These are phyloP conservation scores for Anthoceros angustus DNA, from an alignment of 225 moss, liverwort and hornwort species.

Conservation along the genomic window DNA sequence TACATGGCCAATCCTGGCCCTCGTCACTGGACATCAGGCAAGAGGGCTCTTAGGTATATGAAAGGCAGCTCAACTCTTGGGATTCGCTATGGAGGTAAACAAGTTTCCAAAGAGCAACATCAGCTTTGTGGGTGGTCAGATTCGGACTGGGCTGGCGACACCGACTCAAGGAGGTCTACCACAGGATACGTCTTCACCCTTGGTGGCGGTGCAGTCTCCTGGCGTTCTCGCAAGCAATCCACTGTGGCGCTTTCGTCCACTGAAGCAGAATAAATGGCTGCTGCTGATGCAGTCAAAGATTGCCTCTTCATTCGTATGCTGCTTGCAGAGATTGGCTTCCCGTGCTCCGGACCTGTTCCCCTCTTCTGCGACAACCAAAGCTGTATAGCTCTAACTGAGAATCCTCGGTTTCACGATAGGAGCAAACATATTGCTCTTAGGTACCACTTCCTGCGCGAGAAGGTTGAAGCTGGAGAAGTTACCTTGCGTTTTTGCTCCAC, in stretches of 20 bases:
- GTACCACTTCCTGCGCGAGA: constrained; percentile 5
- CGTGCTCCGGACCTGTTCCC: neutral
- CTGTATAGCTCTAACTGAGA: neutral
- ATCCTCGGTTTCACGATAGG: constrained; percentile 5
- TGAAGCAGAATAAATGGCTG: constrained; percentile 4
- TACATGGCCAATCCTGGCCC: constrained; percentile 7
- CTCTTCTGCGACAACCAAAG: constrained; percentile 6
- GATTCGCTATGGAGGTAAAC: neutral
- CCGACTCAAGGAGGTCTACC: neutral
- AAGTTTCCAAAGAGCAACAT: neutral
- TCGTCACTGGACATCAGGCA: neutral
- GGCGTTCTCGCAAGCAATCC: constrained; percentile 5
- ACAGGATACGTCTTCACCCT: neutral
- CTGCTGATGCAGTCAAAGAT: constrained; percentile 4
- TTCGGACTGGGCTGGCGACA: constrained; percentile 1
- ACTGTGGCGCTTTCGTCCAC: constrained; percentile 1
- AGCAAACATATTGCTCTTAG: constrained; percentile 3
- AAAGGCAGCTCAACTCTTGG: neutral
- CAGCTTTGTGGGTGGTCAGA: constrained; percentile 3
- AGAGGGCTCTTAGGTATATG: constrained; percentile 4
- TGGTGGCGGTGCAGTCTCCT: constrained; percentile 4
- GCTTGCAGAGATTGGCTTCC: constrained; percentile 3
- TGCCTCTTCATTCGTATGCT: neutral
- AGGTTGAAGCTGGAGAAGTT: constrained; percentile 2
- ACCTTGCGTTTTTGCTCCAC: constrained; percentile 1